These are phyloP conservation scores for Prunus salicina DNA, from an alignment of 306 rosid genomes.

Conservation along the genomic window DNA sequence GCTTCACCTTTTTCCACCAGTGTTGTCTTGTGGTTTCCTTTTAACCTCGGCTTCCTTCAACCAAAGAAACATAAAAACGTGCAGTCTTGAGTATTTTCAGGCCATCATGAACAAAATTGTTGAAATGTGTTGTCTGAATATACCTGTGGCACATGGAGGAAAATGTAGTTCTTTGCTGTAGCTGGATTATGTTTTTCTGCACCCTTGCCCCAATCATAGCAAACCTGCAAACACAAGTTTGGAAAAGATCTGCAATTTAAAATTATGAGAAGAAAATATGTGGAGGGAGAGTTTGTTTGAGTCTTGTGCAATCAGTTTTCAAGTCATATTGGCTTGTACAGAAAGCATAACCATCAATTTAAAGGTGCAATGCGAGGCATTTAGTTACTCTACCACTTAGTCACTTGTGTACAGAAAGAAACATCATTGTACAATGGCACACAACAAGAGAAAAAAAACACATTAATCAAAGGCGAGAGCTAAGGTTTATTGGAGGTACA, in stretches of 20 bases:
- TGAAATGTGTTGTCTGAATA: background rate
- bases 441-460: background rate
- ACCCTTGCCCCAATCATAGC: slow-evolving; percentile 92
- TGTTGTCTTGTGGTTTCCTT: slow-evolving; percentile 26
- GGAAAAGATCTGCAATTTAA: background rate
- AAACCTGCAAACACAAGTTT: slow-evolving; percentile 40
- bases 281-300: background rate
- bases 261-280: background rate
- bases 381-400: background rate
- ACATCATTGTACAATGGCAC: background rate
- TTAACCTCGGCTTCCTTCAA: slow-evolving; percentile 35
- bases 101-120: background rate
- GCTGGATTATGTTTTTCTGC: slow-evolving; percentile 90
- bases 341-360: too few species aligned
- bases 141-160: slow-evolving; percentile 75
- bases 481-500: background rate
- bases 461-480: background rate
- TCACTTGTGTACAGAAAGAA: background rate
- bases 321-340: background rate
- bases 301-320: background rate
- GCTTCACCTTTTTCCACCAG: slow-evolving; percentile 29
- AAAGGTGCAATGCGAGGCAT: too few species aligned
- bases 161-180: slow-evolving; percentile 64
- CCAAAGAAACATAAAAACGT: background rate
- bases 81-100: background rate